Percentiles rank a stretch among this genome's conserved stretches.
These are phyloP conservation scores for Batkoa obscura DNA, from an alignment of 371 early-diverging fungal species.

Conservation along the genomic window DNA sequence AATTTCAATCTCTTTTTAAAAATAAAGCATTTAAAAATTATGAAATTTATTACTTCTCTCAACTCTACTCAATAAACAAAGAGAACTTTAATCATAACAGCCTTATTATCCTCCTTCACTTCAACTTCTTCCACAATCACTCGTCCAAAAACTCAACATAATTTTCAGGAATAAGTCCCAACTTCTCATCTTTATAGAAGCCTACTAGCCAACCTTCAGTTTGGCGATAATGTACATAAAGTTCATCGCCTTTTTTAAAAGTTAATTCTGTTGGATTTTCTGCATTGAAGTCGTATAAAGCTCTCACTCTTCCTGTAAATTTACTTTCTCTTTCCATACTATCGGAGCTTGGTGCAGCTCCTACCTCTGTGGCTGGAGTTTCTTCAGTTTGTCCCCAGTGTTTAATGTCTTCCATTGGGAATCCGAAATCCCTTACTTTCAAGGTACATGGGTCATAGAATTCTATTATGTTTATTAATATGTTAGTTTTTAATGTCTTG, in stretches of 20 bases:
- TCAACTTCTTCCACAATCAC: too few species aligned
- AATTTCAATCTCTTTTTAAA: background rate
- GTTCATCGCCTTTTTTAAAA: constrained; percentile 33
- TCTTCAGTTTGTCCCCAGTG: constrained; percentile 20
- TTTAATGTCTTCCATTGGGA: constrained; percentile 29
- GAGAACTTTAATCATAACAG: too few species aligned
- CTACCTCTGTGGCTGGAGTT: too few species aligned
- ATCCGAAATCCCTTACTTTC: constrained; percentile 47
- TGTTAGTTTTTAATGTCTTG: too few species aligned
- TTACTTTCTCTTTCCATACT: constrained; percentile 11
- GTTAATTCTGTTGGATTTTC: constrained; percentile 43
- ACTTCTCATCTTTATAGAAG: constrained; percentile 27
- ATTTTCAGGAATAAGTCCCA: constrained; percentile 53
- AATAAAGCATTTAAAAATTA: background rate
- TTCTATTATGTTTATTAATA: too few species aligned
- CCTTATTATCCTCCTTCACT: too few species aligned
- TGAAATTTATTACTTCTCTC: background rate
- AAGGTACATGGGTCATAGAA: constrained; percentile 1
- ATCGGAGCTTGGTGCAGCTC: background rate
- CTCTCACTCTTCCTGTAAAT: constrained; percentile 20
- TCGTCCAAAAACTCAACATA: constrained; percentile 21
- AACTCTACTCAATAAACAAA: too few species aligned
- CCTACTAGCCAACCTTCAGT: constrained; percentile 58
- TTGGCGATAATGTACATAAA: constrained; percentile 42
- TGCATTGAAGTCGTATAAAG: constrained; percentile 54